Evolutionary conservation across 306 rosid genomes (phyloP), one percentile per base, ranked within the genome.

Genomic region (Prunus mongolica): DNA sequence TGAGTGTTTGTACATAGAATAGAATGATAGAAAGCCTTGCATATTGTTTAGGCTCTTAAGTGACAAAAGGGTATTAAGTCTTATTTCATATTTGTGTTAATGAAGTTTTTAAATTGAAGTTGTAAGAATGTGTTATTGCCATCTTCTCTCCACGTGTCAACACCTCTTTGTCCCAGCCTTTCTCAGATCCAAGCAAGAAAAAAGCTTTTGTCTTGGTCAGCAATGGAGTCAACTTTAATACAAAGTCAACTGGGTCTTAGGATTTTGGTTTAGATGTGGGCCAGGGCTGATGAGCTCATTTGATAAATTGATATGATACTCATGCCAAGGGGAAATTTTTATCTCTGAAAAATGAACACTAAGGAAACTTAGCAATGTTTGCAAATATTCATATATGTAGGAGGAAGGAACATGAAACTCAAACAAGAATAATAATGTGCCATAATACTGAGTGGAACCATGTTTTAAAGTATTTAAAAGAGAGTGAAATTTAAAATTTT

Each of bases 191-290:
- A 80, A 78, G 73, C 78, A 62, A 81, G 74, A 56, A 70, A 32
- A 38, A 69, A 22, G 0, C 74, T 71, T 38, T 76, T 49, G 55
- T 68, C 46, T 58, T 52, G 41, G 72, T 63, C 41, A 13, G 24
- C 63, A 66, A 15, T 54, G 19, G 10, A 34, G 83, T 82, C 86
- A 84, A 74, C 80, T 72, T 63, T 64, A 62, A 55, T 62, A 68
- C 13, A 56, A 70, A 76, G 87, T 89, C 87, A 84, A 82, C 67
- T 74, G 46, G 67, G 34, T 79, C 49, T 56, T 45, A 41, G 7
- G 49, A 68, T 11, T 4, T 55, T 55, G 61, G 2, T n/a, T 55
- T 55, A n/a, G 47, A 28, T 46, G 13, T 7, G 20, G 41, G 2
- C 41, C 62, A 47, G 24, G 15, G 68, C 25, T 24, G 6, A 57